phyloP scores from a whole-genome alignment of 306 rosid species.

The Begonia loranthoides region DNA sequence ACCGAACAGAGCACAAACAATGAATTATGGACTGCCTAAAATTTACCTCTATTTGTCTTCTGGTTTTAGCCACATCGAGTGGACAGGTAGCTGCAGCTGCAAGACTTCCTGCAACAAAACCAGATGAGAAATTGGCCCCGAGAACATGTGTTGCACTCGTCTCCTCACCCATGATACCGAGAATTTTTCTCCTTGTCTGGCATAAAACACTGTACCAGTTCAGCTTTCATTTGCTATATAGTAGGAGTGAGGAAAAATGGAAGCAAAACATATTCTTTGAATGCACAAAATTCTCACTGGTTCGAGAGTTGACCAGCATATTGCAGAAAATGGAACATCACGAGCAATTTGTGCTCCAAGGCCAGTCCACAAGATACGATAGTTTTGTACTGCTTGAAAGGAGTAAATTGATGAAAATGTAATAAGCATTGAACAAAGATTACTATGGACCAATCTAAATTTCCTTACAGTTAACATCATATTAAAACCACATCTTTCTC shows the following conservation, averaged over 20 bases:
- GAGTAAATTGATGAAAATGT: not conserved
- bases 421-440: conserved; percentile 5
- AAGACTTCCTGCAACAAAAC: conserved; percentile 76
- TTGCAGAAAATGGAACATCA: conserved; percentile 92
- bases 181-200: conserved; percentile 55
- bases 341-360: conserved; percentile 95
- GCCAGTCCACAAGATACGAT: conserved; percentile 84
- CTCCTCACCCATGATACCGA: conserved; percentile 46
- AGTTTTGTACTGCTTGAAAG: conserved; percentile 40
- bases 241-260: conserved; percentile 12
- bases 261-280: conserved; percentile 2
- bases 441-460: not conserved
- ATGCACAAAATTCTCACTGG: conserved; percentile 42
- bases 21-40: too few relatives aligned
- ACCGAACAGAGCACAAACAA: too few relatives aligned
- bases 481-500: too few relatives aligned
- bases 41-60: conserved; percentile 78
- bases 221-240: conserved; percentile 11
- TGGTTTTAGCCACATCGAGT: conserved; percentile 85
- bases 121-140: conserved; percentile 78
- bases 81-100: conserved; percentile 95
- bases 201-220: conserved; percentile 4
- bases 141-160: conserved; percentile 41
- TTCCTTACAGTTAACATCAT: not conserved
- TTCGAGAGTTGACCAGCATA: conserved; percentile 96